Evolutionary conservation across 768 basidiomycete species (phyloP).

Genomic region (Naematelia aurantialba): DNA sequence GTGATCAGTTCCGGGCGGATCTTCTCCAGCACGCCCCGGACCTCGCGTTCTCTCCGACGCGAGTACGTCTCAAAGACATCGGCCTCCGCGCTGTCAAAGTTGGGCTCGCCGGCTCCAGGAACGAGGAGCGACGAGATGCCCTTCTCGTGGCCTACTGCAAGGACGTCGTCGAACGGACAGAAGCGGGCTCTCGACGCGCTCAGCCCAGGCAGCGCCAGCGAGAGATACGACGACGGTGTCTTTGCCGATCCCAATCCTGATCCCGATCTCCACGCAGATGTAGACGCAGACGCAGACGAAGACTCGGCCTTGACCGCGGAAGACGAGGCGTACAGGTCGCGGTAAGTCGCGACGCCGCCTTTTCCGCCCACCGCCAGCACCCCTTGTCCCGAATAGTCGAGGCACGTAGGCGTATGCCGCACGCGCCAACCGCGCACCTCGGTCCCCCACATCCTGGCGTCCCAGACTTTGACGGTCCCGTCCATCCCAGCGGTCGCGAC

Average conservation of each 20-base stretch:
- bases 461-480: constrained; percentile 90
- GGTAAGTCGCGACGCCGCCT: constrained; percentile 80
- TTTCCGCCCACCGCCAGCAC: constrained; percentile 75
- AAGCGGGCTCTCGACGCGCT: constrained; percentile 76
- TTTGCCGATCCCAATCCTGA: background rate
- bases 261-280: too few species aligned
- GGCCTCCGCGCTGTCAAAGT: constrained; percentile 88
- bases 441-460: constrained; percentile 91
- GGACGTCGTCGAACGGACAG: constrained; percentile 57
- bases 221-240: constrained; percentile 71
- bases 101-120: constrained; percentile 88
- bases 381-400: constrained; percentile 84
- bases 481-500: constrained; percentile 88
- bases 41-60: constrained; percentile 80
- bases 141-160: constrained; percentile 51
- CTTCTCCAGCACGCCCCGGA: constrained; percentile 86
- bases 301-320: too few species aligned
- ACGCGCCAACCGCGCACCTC: constrained; percentile 73
- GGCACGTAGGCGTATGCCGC: constrained; percentile 56
- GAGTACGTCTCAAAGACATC: constrained; percentile 89
- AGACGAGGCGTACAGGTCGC: constrained; percentile 55
- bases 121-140: constrained; percentile 84
- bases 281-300: too few species aligned
- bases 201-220: constrained; percentile 74
- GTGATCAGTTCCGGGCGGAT: constrained; percentile 90